Conservation (phyloP, 306 rosid genomes). For the Fragaria vesca region DNA sequence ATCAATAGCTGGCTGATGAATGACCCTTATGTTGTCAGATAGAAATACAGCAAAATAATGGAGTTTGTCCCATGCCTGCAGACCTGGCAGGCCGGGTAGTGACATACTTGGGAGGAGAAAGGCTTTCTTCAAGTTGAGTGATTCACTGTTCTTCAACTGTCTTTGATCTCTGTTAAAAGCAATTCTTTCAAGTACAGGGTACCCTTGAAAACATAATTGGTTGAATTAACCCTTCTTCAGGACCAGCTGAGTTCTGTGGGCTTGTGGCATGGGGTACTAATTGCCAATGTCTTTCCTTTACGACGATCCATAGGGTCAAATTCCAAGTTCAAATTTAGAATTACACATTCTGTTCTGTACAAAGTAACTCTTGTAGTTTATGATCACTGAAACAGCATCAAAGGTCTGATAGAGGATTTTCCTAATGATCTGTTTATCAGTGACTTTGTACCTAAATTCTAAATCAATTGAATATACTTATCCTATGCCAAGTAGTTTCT, state of each 20-base stretch:
- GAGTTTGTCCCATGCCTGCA: conserved; percentile 56
- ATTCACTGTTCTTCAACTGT: background rate
- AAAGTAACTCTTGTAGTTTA: background rate
- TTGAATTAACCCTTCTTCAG: background rate
- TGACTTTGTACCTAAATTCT: background rate
- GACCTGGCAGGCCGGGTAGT: conserved; percentile 62
- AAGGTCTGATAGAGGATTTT: background rate
- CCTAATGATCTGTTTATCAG: background rate
- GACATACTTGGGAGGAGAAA: conserved; percentile 64
- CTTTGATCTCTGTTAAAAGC: background rate
- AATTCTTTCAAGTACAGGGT: background rate
- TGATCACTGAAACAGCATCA: background rate
- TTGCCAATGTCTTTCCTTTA: background rate
- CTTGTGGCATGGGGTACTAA: background rate
- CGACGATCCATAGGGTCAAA: background rate
- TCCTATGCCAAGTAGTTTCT: background rate
- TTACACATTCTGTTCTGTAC: background rate
- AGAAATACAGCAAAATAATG: conserved; percentile 47
- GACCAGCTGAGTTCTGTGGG: background rate
- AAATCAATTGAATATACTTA: background rate
- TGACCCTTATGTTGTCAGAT: conserved; percentile 42
- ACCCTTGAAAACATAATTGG: background rate
- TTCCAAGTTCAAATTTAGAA: background rate
- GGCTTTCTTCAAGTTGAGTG: conserved; percentile 57
- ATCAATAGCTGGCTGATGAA: conserved; percentile 7